These are phyloP conservation scores for Candida corydali DNA, from an alignment of 805 yeast genomes.

Conservation along the genomic window DNA sequence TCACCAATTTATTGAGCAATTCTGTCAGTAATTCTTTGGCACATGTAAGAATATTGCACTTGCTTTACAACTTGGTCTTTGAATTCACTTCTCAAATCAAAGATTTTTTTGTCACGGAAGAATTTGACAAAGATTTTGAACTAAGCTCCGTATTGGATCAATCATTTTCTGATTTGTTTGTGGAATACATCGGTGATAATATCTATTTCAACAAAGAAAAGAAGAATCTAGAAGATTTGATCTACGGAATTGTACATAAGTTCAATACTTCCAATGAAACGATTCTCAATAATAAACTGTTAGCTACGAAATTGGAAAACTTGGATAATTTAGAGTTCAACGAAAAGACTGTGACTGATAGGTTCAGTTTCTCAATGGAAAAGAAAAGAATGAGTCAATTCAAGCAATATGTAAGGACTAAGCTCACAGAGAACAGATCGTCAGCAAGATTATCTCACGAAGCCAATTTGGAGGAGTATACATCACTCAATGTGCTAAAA, in stretches of 20 bases:
- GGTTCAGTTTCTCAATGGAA: constrained; percentile 31
- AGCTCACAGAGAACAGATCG: constrained; percentile 32
- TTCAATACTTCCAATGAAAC: constrained; percentile 38
- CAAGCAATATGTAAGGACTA: constrained; percentile 47
- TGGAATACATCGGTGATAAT: constrained; percentile 61
- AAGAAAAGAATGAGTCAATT: constrained; percentile 48
- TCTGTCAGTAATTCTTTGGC: constrained; percentile 68
- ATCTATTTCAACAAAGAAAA: constrained; percentile 70
- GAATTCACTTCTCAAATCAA: constrained; percentile 63
- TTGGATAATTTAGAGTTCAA: constrained; percentile 25
- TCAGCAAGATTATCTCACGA: constrained; percentile 4
- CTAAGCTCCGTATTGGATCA: constrained; percentile 58
- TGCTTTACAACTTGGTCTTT: constrained; percentile 55
- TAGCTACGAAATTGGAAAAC: constrained; percentile 29
- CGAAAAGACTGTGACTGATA: constrained; percentile 15
- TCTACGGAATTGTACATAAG: constrained; percentile 41
- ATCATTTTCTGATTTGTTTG: constrained; percentile 67
- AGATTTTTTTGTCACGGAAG: constrained; percentile 48
- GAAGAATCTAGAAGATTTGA: constrained; percentile 56
- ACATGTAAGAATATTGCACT: constrained; percentile 70
- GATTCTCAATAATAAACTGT: constrained; percentile 31
- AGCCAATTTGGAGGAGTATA: constrained; percentile 18
- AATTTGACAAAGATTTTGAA: constrained; percentile 44
- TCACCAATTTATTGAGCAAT: constrained; percentile 54
- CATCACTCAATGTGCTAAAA: constrained; percentile 35